Conservation (phyloP, 495 filamentous ascomycete genomes). For the Penicillium salamii region DNA sequence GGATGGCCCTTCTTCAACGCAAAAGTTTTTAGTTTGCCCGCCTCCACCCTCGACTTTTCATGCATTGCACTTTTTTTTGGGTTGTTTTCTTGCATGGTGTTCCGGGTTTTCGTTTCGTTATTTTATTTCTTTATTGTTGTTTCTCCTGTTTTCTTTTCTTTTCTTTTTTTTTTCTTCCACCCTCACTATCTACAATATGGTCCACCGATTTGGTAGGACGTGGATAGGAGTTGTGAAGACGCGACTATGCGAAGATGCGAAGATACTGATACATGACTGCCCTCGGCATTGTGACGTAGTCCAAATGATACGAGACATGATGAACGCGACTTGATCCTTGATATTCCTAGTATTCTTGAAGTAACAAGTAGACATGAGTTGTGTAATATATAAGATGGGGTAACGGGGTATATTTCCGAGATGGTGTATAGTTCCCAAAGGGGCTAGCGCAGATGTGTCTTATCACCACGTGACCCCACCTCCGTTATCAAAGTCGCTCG, state of each 20-base stretch:
- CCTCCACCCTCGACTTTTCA: slow-evolving; percentile 17
- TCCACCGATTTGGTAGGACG: not conserved
- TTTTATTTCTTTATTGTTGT: slow-evolving; percentile 3
- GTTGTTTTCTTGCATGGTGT: slow-evolving; percentile 30
- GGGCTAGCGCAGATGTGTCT: not conserved
- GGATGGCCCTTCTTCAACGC: slow-evolving; percentile 17
- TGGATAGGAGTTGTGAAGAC: not conserved
- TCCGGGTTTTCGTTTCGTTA: slow-evolving; percentile 10
- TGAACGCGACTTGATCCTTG: not conserved
- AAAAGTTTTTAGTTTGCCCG: slow-evolving; percentile 25
- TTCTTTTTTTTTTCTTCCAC: slow-evolving; percentile 7
- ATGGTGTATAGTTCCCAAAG: not conserved
- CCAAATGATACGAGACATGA: slow-evolving; percentile 7
- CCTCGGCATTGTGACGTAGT: slow-evolving; percentile 5
- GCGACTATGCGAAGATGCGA: not conserved
- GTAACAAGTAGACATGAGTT: no score
- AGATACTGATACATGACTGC: slow-evolving; percentile 12
- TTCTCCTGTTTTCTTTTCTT: slow-evolving; percentile 9
- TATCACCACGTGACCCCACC: slow-evolving; percentile 27
- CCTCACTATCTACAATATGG: not conserved
- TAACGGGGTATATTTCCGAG: not conserved
- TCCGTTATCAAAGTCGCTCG: slow-evolving; percentile 4
- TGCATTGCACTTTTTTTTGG: slow-evolving; percentile 21
- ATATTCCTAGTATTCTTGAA: not conserved
- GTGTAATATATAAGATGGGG: not conserved